Conservation (phyloP, 169 alveolate genomes). For the Pseudocohnilembus persalinus region DNA sequence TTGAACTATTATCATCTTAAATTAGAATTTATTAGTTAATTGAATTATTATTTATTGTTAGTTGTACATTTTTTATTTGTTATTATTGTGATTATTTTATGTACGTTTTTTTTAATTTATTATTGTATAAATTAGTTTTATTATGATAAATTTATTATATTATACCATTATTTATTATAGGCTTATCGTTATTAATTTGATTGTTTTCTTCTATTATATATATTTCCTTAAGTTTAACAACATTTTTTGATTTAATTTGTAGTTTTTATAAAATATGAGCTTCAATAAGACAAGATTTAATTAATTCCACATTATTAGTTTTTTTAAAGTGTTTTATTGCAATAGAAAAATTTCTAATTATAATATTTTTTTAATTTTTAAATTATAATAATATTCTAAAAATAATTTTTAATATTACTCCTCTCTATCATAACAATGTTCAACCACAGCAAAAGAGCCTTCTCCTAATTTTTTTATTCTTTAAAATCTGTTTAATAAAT, state of each 20-base stretch:
- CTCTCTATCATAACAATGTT: too few species aligned
- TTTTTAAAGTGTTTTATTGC: background rate
- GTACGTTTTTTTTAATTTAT: background rate
- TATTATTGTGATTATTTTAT: background rate
- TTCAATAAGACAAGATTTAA: background rate
- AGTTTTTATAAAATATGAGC: background rate
- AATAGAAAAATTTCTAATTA: background rate
- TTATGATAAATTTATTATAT: too few species aligned
- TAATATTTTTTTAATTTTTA: too few species aligned
- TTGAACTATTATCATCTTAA: too few species aligned
- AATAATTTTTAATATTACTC: background rate
- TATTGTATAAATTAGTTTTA: background rate
- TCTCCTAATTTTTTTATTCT: background rate
- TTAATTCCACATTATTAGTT: background rate
- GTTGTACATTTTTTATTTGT: background rate
- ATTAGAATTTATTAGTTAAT: background rate
- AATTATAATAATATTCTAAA: background rate
- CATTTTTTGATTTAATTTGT: too few species aligned
- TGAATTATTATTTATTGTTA: background rate
- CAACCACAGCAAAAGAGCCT: background rate
- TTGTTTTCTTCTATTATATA: too few species aligned
- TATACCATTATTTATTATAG: too few species aligned
- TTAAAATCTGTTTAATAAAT: too few species aligned
- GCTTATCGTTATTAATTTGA: too few species aligned
- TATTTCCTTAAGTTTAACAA: too few species aligned